Percentiles rank a stretch among this genome's conserved stretches.
Evolutionary conservation across 768 basidiomycete species (phyloP).

Genomic region (Russula lepida): DNA sequence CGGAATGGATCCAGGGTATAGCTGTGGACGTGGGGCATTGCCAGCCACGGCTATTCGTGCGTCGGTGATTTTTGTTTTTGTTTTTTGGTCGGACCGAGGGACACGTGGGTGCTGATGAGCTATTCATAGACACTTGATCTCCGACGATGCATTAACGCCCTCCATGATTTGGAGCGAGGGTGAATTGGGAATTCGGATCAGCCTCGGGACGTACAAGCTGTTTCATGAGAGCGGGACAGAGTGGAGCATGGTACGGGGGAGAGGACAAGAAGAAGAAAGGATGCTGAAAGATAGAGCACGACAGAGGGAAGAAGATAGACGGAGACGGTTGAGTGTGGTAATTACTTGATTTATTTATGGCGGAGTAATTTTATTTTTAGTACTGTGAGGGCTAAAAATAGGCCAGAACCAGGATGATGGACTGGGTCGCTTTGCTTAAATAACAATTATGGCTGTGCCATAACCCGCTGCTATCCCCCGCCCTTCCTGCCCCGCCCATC

Average conservation of each 20-base stretch:
- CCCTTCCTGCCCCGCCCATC: slow-evolving; percentile 15
- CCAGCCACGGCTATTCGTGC: slow-evolving; percentile 25
- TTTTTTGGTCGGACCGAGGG: background rate
- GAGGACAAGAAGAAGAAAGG: slow-evolving; percentile 30
- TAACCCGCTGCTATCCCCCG: slow-evolving; percentile 14
- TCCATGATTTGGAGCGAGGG: slow-evolving; percentile 29
- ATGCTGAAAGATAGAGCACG: slow-evolving; percentile 34
- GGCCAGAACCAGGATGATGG: background rate
- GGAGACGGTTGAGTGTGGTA: slow-evolving; percentile 27
- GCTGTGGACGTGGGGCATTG: slow-evolving; percentile 26
- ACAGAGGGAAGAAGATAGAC: slow-evolving; percentile 49
- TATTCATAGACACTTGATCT: slow-evolving; percentile 49
- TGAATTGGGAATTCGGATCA: slow-evolving; percentile 47
- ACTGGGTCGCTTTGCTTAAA: background rate
- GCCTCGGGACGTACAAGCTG: slow-evolving; percentile 54
- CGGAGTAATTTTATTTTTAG: background rate
- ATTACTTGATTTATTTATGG: background rate
- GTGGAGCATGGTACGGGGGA: slow-evolving; percentile 40
- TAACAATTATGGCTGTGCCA: background rate
- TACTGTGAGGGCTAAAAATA: background rate
- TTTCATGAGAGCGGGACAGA: slow-evolving; percentile 61
- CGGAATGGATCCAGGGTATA: slow-evolving; percentile 52
- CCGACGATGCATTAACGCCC: slow-evolving; percentile 26
- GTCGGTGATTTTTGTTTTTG: slow-evolving; percentile 3
- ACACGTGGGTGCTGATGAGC: slow-evolving; percentile 13